Percentiles rank a stretch among this genome's conserved stretches.
phyloP scores from a whole-genome alignment of 805 yeast genomes.

The Scheffersomyces coipomensis region DNA sequence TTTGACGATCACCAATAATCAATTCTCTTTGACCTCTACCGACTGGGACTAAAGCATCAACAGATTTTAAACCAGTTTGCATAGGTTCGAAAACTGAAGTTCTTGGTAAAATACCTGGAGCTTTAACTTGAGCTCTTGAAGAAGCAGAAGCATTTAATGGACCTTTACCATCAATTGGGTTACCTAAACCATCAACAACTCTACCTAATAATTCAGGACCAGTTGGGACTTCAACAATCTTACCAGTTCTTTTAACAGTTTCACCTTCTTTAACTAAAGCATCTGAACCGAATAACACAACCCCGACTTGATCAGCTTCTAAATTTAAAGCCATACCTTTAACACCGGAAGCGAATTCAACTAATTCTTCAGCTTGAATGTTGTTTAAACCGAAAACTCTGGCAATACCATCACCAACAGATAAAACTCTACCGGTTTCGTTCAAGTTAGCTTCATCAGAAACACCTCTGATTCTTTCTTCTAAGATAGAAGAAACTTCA shows the following conservation, averaged over 20 bases:
- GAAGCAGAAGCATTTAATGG: conserved; percentile 84
- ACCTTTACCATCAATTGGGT: conserved; percentile 99
- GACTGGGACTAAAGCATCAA: conserved; percentile 97
- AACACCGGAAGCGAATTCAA: conserved; percentile 98
- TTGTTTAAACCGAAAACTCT: conserved; percentile 99
- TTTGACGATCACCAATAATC: conserved; percentile 99
- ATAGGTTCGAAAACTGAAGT: conserved; percentile 98
- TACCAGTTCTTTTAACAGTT: conserved; percentile 99
- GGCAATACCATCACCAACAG: conserved; percentile 99
- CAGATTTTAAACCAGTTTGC: conserved; percentile 99
- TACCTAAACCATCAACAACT: conserved; percentile 99
- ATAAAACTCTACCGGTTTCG: conserved; percentile 99
- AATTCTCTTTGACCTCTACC: conserved; percentile 99
- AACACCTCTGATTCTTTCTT: conserved; percentile 99
- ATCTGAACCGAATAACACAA: conserved; percentile 99
- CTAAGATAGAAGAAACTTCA: conserved; percentile 98
- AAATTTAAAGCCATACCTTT: conserved; percentile 99
- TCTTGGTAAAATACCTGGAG: conserved; percentile 99
- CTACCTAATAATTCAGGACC: conserved; percentile 98
- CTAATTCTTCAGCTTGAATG: conserved; percentile 99
- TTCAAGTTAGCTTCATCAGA: conserved; percentile 95
- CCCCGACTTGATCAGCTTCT: conserved; percentile 99
- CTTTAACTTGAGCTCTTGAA: conserved; percentile 97
- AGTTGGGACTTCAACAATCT: conserved; percentile 98
- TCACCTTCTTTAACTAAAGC: conserved; percentile 98